phyloP scores from a whole-genome alignment of 129 eudicot species.

The Erigeron canadensis region DNA sequence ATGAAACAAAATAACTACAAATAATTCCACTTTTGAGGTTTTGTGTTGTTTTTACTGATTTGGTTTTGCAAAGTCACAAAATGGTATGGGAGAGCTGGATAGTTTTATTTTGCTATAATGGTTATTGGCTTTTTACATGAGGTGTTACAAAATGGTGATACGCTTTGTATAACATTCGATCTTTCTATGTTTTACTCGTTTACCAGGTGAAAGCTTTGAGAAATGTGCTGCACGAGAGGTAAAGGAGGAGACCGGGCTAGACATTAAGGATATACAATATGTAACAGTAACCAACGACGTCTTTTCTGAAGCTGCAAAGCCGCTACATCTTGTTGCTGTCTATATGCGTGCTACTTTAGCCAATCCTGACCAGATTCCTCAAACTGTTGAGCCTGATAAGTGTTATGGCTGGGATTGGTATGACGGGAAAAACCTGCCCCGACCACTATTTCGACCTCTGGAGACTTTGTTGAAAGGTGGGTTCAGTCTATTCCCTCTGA shows the following conservation, averaged over 20 bases:
- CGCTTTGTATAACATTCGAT: background rate
- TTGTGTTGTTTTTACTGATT: too few species aligned
- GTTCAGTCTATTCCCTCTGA: slow-evolving; percentile 50
- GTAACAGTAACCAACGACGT: slow-evolving; percentile 59
- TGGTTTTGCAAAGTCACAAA: too few species aligned
- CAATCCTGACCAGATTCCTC: slow-evolving; percentile 51
- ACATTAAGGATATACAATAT: slow-evolving; percentile 43
- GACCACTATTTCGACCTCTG: slow-evolving; percentile 62
- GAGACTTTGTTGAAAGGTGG: slow-evolving; percentile 51
- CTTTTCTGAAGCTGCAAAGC: slow-evolving; percentile 41
- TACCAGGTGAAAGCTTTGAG: slow-evolving; percentile 80
- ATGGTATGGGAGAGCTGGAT: too few species aligned
- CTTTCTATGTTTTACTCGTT: background rate
- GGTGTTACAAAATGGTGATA: background rate
- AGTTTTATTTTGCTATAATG: background rate
- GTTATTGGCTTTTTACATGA: background rate
- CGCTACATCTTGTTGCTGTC: slow-evolving; percentile 51
- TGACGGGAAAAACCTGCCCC: slow-evolving; percentile 67
- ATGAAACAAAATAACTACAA: background rate
- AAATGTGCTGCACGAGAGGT: slow-evolving; percentile 92
- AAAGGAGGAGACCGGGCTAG: slow-evolving; percentile 87
- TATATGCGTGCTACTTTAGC: slow-evolving; percentile 59
- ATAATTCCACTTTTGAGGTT: background rate
- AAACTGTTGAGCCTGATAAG: slow-evolving; percentile 80
- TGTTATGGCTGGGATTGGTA: slow-evolving; percentile 96